Conservation (phyloP, 345 rosid species). For the Mangifera indica region DNA sequence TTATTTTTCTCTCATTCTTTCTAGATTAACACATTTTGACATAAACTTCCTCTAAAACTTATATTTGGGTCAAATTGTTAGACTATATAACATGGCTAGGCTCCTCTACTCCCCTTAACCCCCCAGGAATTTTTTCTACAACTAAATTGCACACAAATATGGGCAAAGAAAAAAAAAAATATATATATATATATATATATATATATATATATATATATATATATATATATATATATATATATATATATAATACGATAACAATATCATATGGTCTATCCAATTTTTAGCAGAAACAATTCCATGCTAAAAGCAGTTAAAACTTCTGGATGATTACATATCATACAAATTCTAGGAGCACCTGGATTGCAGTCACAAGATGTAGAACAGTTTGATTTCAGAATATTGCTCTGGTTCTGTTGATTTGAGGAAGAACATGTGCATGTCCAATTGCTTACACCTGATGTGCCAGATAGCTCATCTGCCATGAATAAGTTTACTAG, state of each 20-base stretch:
- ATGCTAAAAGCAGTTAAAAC: background rate
- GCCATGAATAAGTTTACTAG: conserved; percentile 23
- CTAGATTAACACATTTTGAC: background rate
- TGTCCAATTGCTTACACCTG: conserved; percentile 59
- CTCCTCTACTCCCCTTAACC: background rate
- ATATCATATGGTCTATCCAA: background rate
- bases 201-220: too few species aligned
- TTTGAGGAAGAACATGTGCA: conserved; percentile 57
- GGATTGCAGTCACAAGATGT: conserved; percentile 76
- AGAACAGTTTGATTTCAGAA: conserved; percentile 65
- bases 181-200: too few species aligned
- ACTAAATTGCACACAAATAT: background rate
- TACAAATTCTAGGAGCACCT: conserved; percentile 41
- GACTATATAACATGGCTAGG: too few species aligned
- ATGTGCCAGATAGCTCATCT: conserved; percentile 47
- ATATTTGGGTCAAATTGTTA: background rate
- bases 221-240: too few species aligned
- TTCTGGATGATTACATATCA: conserved; percentile 9
- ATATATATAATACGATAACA: background rate
- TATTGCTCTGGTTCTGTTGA: conserved; percentile 43
- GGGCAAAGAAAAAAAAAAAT: background rate
- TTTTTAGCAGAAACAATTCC: background rate
- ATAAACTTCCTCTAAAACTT: background rate
- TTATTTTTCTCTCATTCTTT: background rate
- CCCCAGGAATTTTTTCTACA: background rate